Evolutionary conservation across 768 basidiomycete genomes (phyloP).

Genomic region (Tremella yokohamensis): DNA sequence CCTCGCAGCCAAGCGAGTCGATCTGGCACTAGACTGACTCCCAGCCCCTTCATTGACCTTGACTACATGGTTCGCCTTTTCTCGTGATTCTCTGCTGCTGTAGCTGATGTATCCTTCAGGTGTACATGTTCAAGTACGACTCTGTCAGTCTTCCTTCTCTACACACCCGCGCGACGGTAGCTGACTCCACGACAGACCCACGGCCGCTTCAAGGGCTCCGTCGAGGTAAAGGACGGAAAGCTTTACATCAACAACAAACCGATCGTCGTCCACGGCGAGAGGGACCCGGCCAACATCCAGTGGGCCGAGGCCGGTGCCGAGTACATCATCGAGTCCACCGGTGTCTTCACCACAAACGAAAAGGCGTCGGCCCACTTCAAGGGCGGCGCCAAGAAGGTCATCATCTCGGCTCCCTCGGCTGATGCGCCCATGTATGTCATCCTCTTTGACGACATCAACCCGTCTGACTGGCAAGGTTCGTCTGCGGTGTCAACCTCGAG

Average conservation of each 20-base stretch:
- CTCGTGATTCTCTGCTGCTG: background rate
- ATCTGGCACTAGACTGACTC: slow-evolving; percentile 11
- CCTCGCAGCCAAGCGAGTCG: too few relatives aligned
- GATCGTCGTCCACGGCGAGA: slow-evolving; percentile 70
- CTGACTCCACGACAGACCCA: slow-evolving; percentile 39
- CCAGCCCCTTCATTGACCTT: slow-evolving; percentile 93
- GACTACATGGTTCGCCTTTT: slow-evolving; percentile 76
- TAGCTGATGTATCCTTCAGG: slow-evolving; percentile 20
- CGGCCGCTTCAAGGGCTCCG: slow-evolving; percentile 69
- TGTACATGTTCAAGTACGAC: slow-evolving; percentile 50
- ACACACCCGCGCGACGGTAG: background rate
- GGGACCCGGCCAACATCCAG: slow-evolving; percentile 76
- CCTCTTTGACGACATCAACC: background rate
- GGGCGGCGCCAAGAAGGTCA: slow-evolving; percentile 98
- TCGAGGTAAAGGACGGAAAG: slow-evolving; percentile 81
- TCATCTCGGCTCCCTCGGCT: slow-evolving; percentile 93
- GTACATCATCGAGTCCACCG: slow-evolving; percentile 95
- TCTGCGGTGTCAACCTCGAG: slow-evolving; percentile 79
- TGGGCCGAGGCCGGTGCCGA: slow-evolving; percentile 80
- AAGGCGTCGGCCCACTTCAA: slow-evolving; percentile 91
- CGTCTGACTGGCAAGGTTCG: slow-evolving; percentile 34
- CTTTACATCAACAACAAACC: slow-evolving; percentile 75
- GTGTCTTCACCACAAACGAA: slow-evolving; percentile 95
- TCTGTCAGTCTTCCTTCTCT: slow-evolving; percentile 26
- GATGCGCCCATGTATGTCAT: slow-evolving; percentile 52